phyloP scores from a whole-genome alignment of 768 basidiomycete genomes.

The Boletus sp. region DNA sequence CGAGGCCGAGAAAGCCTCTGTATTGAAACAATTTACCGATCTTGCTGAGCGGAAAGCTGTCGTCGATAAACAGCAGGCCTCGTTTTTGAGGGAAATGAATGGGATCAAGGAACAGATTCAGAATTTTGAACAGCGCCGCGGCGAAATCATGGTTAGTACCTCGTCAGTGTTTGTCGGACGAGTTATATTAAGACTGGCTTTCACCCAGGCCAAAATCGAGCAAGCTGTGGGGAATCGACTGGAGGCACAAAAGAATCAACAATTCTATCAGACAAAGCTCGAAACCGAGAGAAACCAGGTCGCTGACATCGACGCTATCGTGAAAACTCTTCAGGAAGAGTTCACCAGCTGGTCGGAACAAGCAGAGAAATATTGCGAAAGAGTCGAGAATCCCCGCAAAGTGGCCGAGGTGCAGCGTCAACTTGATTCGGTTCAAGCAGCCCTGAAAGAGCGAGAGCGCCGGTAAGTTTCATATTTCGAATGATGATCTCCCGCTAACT shows the following conservation, averaged over 20 bases:
- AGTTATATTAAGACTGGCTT: neutral
- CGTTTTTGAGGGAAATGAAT: constrained; percentile 43
- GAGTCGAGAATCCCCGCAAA: constrained; percentile 56
- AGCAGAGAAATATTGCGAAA: constrained; percentile 62
- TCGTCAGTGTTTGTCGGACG: neutral
- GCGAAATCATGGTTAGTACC: constrained; percentile 44
- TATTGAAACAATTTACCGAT: constrained; percentile 49
- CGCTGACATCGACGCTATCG: constrained; percentile 42
- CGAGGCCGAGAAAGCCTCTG: constrained; percentile 47
- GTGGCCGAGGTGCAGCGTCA: constrained; percentile 55
- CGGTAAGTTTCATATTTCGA: constrained; percentile 38
- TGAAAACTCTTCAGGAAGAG: constrained; percentile 56
- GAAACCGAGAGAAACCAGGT: constrained; percentile 48
- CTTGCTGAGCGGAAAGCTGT: constrained; percentile 44
- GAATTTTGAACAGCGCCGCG: constrained; percentile 47
- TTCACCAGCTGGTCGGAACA: constrained; percentile 65
- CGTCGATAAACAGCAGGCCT: constrained; percentile 45
- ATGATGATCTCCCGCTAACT: constrained; percentile 1
- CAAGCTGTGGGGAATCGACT: constrained; percentile 49
- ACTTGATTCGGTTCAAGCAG: constrained; percentile 60
- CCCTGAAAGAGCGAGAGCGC: constrained; percentile 65
- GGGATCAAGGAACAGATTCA: constrained; percentile 47
- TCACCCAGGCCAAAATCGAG: constrained; percentile 48
- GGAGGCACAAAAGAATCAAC: constrained; percentile 46
- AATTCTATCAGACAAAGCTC: constrained; percentile 53